Evolutionary conservation across 768 basidiomycete genomes (phyloP), one percentile per base, ranked within the genome.

Genomic region (Coprinopsis marcescibilis): DNA sequence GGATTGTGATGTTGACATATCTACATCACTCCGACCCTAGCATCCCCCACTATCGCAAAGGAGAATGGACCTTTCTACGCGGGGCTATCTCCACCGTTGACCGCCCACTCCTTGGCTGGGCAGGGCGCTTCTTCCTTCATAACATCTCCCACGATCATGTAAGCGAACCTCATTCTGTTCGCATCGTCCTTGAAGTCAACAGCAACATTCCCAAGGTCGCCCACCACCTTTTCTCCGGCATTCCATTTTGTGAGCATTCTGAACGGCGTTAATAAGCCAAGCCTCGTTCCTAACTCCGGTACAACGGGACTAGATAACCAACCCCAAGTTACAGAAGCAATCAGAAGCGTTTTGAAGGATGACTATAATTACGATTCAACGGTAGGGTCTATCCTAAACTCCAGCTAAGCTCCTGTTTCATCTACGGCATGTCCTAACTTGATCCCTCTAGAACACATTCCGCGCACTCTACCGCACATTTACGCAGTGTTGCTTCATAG

Each of bases 1-100:
- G 72, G 79, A 77, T 83, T 54, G 76, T 81, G 49, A 81, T 78
- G 76, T 62, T 80, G 43, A 80, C 80, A 0, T 80, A 76, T 51
- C 75, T 83, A 4, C 80, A 81, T 51, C 80, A 83, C 59, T 76
- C 76, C 5, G 77, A 78, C 52, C 73, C 75, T 1, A 64, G 66
- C 1, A 63, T 81, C 19, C 70, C 78, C 0, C 73, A 79, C 57
- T 82, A 78, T 56, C 75, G 79, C 45, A 66, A 64, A 21, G 65
- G 60, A 33, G 66, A 73, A 47, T 81, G 79, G 78, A 68, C 69
- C 4, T 80, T 75, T 65, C 69, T 77, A 46, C 75, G 78, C 5
- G 79, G 80, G 4, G 79, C 80, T 1, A 55, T 77, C 24, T 67
- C 76, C 5, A 81, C 79, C 2, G 73, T 81, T 14, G 79, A 83